These are phyloP conservation scores for Ophiostoma triangulosporum DNA, from an alignment of 2,329 filamentous ascomycete species.

Conservation along the genomic window DNA sequence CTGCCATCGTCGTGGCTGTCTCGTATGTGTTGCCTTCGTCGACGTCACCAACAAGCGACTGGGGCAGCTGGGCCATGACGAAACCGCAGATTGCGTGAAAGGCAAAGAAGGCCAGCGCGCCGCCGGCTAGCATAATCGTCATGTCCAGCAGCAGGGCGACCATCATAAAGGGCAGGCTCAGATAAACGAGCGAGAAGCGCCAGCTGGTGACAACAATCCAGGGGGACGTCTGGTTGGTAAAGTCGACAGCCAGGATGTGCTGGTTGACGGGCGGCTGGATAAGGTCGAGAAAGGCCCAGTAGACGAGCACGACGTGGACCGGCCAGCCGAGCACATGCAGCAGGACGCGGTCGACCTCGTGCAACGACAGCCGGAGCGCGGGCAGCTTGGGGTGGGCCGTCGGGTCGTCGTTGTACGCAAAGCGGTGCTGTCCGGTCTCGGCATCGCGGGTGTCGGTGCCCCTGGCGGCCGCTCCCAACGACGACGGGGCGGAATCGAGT, in stretches of 20 bases:
- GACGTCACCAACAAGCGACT: neutral
- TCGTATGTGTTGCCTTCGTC: neutral
- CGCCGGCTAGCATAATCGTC: neutral
- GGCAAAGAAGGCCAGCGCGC: neutral
- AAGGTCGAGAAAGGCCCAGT: constrained; percentile 11
- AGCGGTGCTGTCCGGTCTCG: neutral
- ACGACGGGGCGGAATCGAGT: neutral
- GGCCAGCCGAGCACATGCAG: neutral
- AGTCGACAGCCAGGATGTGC: constrained; percentile 4
- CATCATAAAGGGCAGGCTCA: neutral
- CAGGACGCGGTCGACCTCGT: neutral
- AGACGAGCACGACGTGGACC: neutral
- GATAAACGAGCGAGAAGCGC: neutral
- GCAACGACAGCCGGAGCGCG: neutral
- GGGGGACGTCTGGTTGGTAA: neutral
- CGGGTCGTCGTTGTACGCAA: constrained; percentile 6
- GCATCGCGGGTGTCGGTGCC: neutral
- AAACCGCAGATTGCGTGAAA: neutral
- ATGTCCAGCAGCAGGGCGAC: neutral
- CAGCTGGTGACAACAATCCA: neutral
- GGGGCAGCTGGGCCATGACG: neutral
- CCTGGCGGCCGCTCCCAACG: neutral
- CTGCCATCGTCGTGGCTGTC: neutral
- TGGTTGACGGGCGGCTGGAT: constrained; percentile 4
- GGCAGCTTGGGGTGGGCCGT: neutral